Evolutionary conservation across 345 rosid genomes (phyloP).

Genomic region (Triadica sebifera): DNA sequence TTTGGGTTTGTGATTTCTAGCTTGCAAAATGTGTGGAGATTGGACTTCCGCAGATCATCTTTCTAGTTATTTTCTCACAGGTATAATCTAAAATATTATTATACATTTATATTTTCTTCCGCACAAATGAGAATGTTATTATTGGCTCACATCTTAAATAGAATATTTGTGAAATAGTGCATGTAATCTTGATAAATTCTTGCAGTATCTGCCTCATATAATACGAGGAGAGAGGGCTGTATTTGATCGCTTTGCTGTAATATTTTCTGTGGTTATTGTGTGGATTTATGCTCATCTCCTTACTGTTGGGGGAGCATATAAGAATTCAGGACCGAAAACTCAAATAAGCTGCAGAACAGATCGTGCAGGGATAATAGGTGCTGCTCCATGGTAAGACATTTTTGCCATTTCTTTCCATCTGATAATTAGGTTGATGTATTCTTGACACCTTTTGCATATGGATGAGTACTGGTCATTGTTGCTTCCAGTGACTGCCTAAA

Average conservation of each 20-base stretch:
- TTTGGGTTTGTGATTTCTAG: slow-evolving; percentile 37
- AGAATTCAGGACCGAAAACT: slow-evolving; percentile 56
- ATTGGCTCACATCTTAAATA: slow-evolving; percentile 1
- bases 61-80: slow-evolving; percentile 81
- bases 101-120: not conserved
- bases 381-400: slow-evolving; percentile 73
- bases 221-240: slow-evolving; percentile 57
- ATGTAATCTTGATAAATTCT: slow-evolving; percentile 11
- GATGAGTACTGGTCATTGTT: not conserved
- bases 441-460: not conserved
- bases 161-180: not conserved
- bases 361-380: slow-evolving; percentile 77
- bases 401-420: not conserved
- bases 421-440: not conserved
- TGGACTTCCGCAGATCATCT: slow-evolving; percentile 80
- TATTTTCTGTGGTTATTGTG: slow-evolving; percentile 77
- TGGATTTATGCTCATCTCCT: slow-evolving; percentile 96
- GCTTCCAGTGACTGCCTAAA: not conserved
- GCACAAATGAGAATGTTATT: not conserved
- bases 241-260: slow-evolving; percentile 80
- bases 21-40: slow-evolving; percentile 91
- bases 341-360: slow-evolving; percentile 86
- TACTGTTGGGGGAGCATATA: slow-evolving; percentile 92
- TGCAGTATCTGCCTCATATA: slow-evolving; percentile 80
- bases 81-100: slow-evolving; percentile 30